Conservation (phyloP, 495 filamentous ascomycete species). For the Cryomyces minteri region DNA sequence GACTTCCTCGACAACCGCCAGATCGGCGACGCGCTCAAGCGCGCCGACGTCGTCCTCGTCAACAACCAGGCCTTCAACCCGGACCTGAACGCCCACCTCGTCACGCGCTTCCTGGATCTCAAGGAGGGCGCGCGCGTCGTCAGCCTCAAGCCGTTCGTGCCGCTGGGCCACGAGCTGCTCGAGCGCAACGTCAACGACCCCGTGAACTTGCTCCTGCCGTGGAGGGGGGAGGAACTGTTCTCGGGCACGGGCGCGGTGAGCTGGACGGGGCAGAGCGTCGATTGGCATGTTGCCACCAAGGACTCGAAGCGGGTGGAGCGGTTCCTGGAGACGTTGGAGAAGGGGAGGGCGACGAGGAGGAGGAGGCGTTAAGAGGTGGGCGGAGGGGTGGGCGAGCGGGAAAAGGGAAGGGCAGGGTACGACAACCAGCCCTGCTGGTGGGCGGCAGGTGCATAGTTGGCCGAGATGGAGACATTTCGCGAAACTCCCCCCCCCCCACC, state of each 20-base stretch:
- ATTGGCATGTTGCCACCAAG: constrained; percentile 77
- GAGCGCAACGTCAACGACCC: constrained; percentile 53
- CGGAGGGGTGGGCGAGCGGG: no score
- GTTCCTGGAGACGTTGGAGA: constrained; percentile 1
- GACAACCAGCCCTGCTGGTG: no score
- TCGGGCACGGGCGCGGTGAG: constrained; percentile 77
- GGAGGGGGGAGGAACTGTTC: constrained; percentile 52
- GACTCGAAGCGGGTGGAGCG: constrained; percentile 25
- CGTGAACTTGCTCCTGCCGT: constrained; percentile 48
- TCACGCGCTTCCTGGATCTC: constrained; percentile 83
- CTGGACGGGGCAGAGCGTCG: constrained; percentile 66
- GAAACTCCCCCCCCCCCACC: no score
- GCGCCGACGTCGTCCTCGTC: constrained; percentile 82
- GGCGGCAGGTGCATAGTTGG: no score
- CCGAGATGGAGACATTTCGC: no score
- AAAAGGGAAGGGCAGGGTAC: no score
- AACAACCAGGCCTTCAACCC: constrained; percentile 94
- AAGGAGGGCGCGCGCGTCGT: constrained; percentile 84
- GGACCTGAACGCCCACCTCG: constrained; percentile 65
- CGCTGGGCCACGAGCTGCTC: constrained; percentile 47
- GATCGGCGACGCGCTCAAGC: constrained; percentile 53
- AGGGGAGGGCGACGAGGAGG: neutral
- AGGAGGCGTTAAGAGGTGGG: neutral
- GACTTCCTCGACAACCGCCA: constrained; percentile 63
- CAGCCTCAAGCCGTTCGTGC: constrained; percentile 65